Percentiles rank a stretch among this genome's conserved stretches.
Conservation (phyloP, 73 alveolate species). For the Urostyla sp. region DNA sequence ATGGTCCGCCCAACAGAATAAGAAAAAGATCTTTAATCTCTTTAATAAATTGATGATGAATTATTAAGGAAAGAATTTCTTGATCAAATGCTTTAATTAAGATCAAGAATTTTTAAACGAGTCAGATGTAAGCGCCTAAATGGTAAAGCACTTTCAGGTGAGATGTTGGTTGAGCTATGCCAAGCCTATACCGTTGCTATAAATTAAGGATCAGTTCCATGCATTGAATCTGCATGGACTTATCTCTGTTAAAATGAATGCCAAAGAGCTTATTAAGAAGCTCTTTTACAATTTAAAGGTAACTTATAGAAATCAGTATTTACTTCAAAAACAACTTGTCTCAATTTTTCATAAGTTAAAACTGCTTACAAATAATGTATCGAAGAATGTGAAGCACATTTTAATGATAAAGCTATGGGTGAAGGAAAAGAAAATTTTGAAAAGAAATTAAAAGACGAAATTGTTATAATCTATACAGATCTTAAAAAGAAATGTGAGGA, state of each 20-base stretch:
- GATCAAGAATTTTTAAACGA: conserved; percentile 91
- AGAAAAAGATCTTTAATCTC: conserved; percentile 91
- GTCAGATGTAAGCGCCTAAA: conserved; percentile 93
- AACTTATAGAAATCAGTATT: conserved; percentile 11
- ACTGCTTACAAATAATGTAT: background rate
- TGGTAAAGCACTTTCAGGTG: conserved; percentile 92
- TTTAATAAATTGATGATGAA: conserved; percentile 76
- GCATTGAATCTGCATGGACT: conserved; percentile 97
- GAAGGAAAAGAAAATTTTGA: conserved; percentile 45
- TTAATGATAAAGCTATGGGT: conserved; percentile 68
- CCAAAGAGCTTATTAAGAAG: conserved; percentile 77
- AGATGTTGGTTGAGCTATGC: conserved; percentile 88
- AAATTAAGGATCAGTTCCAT: conserved; percentile 97
- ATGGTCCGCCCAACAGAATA: conserved; percentile 97
- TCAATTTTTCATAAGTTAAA: conserved; percentile 13
- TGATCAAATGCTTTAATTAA: conserved; percentile 73
- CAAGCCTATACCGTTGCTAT: conserved; percentile 92
- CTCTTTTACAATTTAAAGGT: conserved; percentile 67
- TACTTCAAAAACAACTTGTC: background rate
- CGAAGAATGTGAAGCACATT: conserved; percentile 5
- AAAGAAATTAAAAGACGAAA: conserved; percentile 7
- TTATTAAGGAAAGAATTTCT: conserved; percentile 94
- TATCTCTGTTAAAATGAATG: conserved; percentile 93
- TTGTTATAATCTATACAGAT: conserved; percentile 5
- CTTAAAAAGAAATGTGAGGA: conserved; percentile 11